Base-by-base conservation (phyloP, 2,329 filamentous ascomycete genomes). In the Trichoderma sp. region DNA sequence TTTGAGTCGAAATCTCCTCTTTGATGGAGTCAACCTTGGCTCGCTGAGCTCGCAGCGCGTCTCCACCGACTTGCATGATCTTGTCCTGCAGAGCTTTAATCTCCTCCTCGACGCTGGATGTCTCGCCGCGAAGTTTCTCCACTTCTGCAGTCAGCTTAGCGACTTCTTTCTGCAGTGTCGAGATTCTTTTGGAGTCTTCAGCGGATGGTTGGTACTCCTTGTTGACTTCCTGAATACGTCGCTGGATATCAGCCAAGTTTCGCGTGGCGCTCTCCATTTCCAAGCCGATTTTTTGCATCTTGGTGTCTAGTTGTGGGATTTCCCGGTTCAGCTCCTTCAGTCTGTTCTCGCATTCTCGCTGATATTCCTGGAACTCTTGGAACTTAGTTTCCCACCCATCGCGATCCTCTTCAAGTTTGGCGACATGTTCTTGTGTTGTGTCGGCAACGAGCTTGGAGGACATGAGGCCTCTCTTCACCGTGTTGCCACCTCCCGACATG, bases 51-150 rank as follows among this genome's bases (percentile, higher is more conserved):
- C 96, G 90, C 21, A 99, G 88, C 80, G 93, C 94, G 75, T 98
- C 94, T 80, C 96, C 96, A 76, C 96, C 96, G 71, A 97, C 91
- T 79, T 97, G 91, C 96, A 99, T 98, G 76, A 99, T 99, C 84
- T 94, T 97, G 85, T 96, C 91, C 77, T 99, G 95, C 1, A 99
- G 84, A 24, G 86, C 86, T 81, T 97, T 95, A 80, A 99, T 98
- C 79, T 98, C 96, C 30, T 90, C 90, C 77, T 99, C 96, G 10
- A 97, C 89, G 56, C 90, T 96, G 1, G 92, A 88, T n/a, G 92
- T 97, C 80, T 98, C 93, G 11, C 87, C 85, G 70, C 89, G 92
- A 11, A 99, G 86, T 75, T 91, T 91, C 69, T 91, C 88, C 13
- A 97, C 88, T 74, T 97, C 93, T 73, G 88, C 88, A 75, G 93